Conservation (phyloP, 2,329 filamentous ascomycete species). For the Colletotrichum karsti region DNA sequence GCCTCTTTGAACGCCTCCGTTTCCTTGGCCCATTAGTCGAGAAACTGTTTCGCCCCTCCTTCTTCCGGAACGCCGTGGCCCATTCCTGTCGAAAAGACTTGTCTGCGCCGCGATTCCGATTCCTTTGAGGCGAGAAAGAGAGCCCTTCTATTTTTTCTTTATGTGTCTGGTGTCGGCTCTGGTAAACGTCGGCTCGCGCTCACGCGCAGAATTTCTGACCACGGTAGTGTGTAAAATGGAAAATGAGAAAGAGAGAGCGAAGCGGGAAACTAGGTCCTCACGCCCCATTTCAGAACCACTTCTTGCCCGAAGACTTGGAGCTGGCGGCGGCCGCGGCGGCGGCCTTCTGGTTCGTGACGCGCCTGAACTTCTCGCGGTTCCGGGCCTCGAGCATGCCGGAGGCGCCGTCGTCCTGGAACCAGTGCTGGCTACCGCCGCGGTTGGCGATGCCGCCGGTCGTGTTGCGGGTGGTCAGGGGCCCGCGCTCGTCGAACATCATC, state of each 20-base stretch:
- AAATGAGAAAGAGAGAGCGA: not conserved
- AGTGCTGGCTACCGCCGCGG: constrained; percentile 42
- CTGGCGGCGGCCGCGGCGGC: constrained; percentile 42
- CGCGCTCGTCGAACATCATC: constrained; percentile 70
- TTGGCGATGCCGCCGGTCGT: not conserved
- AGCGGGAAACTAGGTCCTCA: not conserved
- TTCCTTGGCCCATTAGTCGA: not conserved
- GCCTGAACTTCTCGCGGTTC: constrained; percentile 62
- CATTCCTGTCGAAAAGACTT: not conserved
- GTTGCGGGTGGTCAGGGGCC: constrained; percentile 39
- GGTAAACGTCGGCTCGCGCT: not conserved
- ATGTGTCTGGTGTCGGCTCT: too few species aligned
- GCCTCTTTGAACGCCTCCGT: not conserved
- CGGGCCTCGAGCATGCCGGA: constrained; percentile 61
- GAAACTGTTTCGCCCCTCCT: not conserved
- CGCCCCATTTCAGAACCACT: constrained; percentile 23
- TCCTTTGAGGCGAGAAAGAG: not conserved
- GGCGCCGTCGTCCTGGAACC: constrained; percentile 58
- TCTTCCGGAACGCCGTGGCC: not conserved
- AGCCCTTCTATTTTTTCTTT: not conserved
- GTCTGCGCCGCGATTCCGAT: not conserved
- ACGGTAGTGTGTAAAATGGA: not conserved
- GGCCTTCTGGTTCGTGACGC: constrained; percentile 47
- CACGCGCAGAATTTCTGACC: not conserved
- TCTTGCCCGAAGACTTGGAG: constrained; percentile 54